Conservation (phyloP, 2,329 filamentous ascomycete species). For the Ustilaginoidea virens region DNA sequence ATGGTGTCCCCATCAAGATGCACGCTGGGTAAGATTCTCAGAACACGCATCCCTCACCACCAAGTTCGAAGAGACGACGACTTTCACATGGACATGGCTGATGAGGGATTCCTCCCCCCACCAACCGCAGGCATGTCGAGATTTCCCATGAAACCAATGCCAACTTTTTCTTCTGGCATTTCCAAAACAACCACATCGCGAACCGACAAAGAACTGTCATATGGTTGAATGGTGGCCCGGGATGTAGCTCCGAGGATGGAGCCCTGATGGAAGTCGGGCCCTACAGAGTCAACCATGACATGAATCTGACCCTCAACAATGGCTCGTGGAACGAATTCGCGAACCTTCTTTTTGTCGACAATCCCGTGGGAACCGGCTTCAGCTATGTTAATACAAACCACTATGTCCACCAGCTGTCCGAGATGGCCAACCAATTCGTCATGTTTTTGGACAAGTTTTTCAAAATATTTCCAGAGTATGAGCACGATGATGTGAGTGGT, state of each 20-base stretch:
- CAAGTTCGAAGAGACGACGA: conserved; percentile 9
- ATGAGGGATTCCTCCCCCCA: too few species aligned
- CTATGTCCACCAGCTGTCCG: conserved; percentile 68
- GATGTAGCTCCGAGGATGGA: conserved; percentile 94
- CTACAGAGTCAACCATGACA: conserved; percentile 67
- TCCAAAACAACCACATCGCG: conserved; percentile 87
- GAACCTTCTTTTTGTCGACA: conserved; percentile 91
- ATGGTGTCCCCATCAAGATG: conserved; percentile 74
- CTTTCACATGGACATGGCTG: too few species aligned
- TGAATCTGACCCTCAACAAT: conserved; percentile 61
- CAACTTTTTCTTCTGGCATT: conserved; percentile 98
- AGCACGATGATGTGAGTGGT: conserved; percentile 69
- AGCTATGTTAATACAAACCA: conserved; percentile 88
- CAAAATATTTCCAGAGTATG: conserved; percentile 76
- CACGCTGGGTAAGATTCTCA: conserved; percentile 77
- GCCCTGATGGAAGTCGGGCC: conserved; percentile 93
- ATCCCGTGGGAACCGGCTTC: conserved; percentile 90
- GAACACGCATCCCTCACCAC: conserved; percentile 3
- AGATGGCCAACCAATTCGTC: conserved; percentile 84
- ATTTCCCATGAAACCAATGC: conserved; percentile 72
- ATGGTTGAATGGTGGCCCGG: conserved; percentile 94
- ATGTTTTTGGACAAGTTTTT: conserved; percentile 88
- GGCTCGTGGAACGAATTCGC: conserved; percentile 99
- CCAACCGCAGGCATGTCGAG: conserved; percentile 75
- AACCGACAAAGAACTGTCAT: conserved; percentile 82